Evolutionary conservation across 2,329 filamentous ascomycete genomes (phyloP), one percentile per base, ranked within the genome.

Genomic region (Trichoderma sp.): DNA sequence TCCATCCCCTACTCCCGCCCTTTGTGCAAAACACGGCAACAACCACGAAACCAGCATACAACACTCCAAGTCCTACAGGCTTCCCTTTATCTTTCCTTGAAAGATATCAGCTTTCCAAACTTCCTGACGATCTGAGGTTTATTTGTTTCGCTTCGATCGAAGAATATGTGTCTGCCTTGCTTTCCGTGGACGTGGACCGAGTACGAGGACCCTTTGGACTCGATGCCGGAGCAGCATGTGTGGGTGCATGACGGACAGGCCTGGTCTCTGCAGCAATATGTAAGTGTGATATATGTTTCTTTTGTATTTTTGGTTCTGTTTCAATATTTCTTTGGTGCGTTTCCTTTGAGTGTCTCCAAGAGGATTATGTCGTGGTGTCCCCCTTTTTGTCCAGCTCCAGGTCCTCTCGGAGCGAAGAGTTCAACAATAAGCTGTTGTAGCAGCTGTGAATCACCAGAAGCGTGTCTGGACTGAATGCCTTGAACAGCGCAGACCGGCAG

Each of bases 111-210:
- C 30, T 34, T 7, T 21, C 5, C 12, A 3, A 12, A n/a, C n/a
- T 10, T 0, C 19, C 2, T 55, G 7, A 7, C 7, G 10, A 3
- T 3, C 30, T 17, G 30, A 41, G 21, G 12, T 34, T 12, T 55
- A 17, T 39, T 41, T 39, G n/a, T 41, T 55, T 10, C 3, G 12
- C 12, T 26, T 3, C 7, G 7, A 12, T 14, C 30, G 30, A 9
- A 7, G 10, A 50, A 54, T 19, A 85, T 86, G 83, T 86, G 83
- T 70, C 76, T 84, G n/a, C 78, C 80, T 5, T 84, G 81, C 70
- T 85, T 83, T 73, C 79, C 82, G 0, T 81, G 72, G 81, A 83
- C 72, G 66, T 83, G 73, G 77, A 81, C 72, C 72, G 81, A 84
- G 66, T 79, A 81, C 39, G 78, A 81, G 66, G 77, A 78, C 65